Percentiles rank a stretch among this genome's conserved stretches.
Evolutionary conservation across 192 early-diverging fungal species (phyloP).

Genomic region (Linnemannia exigua): DNA sequence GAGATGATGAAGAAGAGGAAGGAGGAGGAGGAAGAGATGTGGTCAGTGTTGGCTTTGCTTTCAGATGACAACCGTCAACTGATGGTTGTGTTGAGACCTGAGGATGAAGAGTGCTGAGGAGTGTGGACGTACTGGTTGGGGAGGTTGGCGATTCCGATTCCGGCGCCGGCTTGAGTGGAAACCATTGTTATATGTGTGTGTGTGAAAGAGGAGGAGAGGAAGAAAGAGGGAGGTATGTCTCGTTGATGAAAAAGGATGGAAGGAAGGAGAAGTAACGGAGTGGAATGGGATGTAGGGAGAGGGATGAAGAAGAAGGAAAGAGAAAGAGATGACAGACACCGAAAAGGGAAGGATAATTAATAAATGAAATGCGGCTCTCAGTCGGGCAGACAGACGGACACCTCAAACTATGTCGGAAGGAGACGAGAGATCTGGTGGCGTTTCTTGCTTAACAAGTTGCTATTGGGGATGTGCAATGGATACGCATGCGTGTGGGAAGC

Average conservation of each 20-base stretch:
- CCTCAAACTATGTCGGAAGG: not conserved
- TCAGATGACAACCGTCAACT: not conserved
- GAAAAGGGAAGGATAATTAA: constrained; percentile 2
- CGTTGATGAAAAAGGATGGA: not conserved
- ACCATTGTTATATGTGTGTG: constrained; percentile 36
- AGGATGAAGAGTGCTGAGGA: not conserved
- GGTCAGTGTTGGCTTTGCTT: not conserved
- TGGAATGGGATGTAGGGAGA: not conserved
- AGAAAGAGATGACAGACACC: not conserved
- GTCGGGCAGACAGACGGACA: not conserved
- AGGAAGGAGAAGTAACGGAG: not conserved
- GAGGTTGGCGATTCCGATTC: constrained; percentile 97
- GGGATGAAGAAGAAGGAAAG: not conserved
- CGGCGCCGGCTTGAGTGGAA: constrained; percentile 61
- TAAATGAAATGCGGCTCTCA: not conserved
- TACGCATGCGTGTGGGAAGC: too few species aligned
- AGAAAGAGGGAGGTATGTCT: not conserved
- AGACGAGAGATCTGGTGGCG: not conserved
- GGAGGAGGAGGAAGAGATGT: not conserved
- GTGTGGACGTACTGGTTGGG: constrained; percentile 83
- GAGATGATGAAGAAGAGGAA: not conserved
- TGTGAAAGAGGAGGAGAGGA: not conserved
- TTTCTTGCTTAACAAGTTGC: too few species aligned
- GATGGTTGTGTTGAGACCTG: not conserved
- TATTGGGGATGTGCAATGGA: too few species aligned